These are phyloP conservation scores for Cyanophora paradoxa DNA, from an alignment of 78 protist genomes.

Conservation along the genomic window DNA sequence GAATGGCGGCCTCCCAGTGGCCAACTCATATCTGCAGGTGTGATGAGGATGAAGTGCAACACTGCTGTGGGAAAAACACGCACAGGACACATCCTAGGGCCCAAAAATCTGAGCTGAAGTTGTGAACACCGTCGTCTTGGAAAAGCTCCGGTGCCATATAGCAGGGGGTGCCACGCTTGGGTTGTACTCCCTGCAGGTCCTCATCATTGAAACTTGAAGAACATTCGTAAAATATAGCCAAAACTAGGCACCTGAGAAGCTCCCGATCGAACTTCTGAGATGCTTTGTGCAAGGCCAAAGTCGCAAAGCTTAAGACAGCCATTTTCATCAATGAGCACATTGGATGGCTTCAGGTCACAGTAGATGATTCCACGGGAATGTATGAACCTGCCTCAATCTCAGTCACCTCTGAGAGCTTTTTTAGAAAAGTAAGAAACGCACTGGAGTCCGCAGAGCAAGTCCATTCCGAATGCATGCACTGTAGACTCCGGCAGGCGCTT, in stretches of 20 bases:
- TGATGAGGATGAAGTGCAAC: too few relatives aligned
- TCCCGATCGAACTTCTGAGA: not conserved
- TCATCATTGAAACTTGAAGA: not conserved
- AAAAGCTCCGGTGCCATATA: constrained; percentile 61
- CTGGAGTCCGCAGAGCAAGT: constrained; percentile 32
- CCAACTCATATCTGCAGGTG: too few relatives aligned
- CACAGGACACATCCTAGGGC: constrained; percentile 41
- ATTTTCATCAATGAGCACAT: constrained; percentile 29
- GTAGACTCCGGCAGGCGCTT: constrained; percentile 13
- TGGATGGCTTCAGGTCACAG: constrained; percentile 42
- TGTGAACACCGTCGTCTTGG: constrained; percentile 6
- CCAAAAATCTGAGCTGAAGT: constrained; percentile 48
- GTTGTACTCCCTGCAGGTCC: not conserved
- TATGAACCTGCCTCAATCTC: too few relatives aligned
- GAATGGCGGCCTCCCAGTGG: constrained; percentile 34
- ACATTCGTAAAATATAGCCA: not conserved
- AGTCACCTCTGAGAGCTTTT: too few relatives aligned
- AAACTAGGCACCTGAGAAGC: not conserved
- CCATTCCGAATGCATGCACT: constrained; percentile 1
- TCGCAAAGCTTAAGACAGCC: constrained; percentile 41
- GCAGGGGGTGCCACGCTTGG: constrained; percentile 22
- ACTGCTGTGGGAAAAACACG: too few relatives aligned
- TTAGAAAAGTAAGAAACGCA: too few relatives aligned
- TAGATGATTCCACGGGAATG: constrained; percentile 27
- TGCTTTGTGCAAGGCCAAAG: constrained; percentile 24